Evolutionary conservation across 1,284 basidiomycete genomes (phyloP).

Genomic region (Retiboletus flavoniger): DNA sequence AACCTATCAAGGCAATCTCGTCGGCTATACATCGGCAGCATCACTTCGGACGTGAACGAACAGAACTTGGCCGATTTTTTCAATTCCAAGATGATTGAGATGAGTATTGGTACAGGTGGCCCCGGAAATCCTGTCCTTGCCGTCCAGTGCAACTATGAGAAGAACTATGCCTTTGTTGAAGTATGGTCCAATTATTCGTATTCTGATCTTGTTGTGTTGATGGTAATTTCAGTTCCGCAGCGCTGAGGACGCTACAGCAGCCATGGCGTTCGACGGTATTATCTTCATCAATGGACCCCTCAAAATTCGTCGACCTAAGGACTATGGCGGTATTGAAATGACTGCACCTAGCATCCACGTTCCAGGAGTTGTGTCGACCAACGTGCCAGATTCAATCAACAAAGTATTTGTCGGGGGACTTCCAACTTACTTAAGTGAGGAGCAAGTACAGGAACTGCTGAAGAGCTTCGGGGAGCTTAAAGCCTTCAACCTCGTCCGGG

Average conservation of each 20-base stretch:
- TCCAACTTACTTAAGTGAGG: conserved; percentile 93
- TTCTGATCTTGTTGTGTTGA: conserved; percentile 4
- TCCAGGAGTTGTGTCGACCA: conserved; percentile 93
- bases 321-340: conserved; percentile 80
- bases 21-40: conserved; percentile 93
- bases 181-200: conserved; percentile 42
- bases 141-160: conserved; percentile 96
- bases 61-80: conserved; percentile 89
- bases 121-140: conserved; percentile 88
- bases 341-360: conserved; percentile 71
- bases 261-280: conserved; percentile 96
- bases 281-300: conserved; percentile 90
- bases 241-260: conserved; percentile 93
- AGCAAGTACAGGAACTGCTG: conserved; percentile 96
- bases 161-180: conserved; percentile 97
- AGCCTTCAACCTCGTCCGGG: conserved; percentile 97
- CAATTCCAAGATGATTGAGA: conserved; percentile 93
- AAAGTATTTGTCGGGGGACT: conserved; percentile 98
- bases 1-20: conserved; percentile 90
- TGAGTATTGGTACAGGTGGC: conserved; percentile 79
- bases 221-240: conserved; percentile 78
- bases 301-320: conserved; percentile 95
- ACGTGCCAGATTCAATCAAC: conserved; percentile 95
- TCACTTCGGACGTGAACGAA: conserved; percentile 90
- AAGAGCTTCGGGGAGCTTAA: conserved; percentile 97